These are phyloP conservation scores for Wickerhamiella sergipiensis DNA, from an alignment of 805 yeast genomes.

Conservation along the genomic window DNA sequence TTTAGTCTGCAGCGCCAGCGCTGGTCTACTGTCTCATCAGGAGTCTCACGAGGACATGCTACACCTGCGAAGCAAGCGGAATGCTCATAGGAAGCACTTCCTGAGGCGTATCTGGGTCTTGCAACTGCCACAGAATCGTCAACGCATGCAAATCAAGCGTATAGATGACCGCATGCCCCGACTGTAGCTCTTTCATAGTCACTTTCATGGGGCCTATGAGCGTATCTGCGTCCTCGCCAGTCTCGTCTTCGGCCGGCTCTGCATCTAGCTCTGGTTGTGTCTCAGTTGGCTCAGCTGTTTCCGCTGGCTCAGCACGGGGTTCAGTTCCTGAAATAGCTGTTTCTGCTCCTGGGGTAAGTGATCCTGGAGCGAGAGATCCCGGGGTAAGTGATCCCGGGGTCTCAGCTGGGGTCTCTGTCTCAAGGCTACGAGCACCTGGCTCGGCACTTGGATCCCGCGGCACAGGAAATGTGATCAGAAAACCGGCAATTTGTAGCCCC, in stretches of 20 bases:
- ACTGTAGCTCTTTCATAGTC: neutral
- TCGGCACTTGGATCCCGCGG: neutral
- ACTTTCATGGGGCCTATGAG: neutral
- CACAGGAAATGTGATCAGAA: neutral
- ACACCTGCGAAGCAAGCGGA: neutral
- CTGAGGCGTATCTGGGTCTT: neutral
- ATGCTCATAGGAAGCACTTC: neutral
- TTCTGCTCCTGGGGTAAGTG: too few relatives aligned
- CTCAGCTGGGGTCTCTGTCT: too few relatives aligned
- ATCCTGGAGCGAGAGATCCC: too few relatives aligned
- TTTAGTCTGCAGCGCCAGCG: neutral
- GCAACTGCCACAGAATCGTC: neutral
- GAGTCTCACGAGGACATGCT: too few relatives aligned
- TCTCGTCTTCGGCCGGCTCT: too few relatives aligned
- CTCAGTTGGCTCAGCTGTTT: too few relatives aligned
- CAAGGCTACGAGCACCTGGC: too few relatives aligned
- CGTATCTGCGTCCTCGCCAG: neutral
- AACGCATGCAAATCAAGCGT: neutral
- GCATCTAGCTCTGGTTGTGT: too few relatives aligned
- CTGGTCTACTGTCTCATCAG: neutral
- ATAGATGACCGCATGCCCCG: slow-evolving; percentile 1
- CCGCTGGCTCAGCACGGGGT: too few relatives aligned
- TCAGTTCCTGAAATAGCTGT: too few relatives aligned
- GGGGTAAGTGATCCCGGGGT: too few relatives aligned
- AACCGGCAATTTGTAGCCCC: neutral